Evolutionary conservation across 345 rosid species (phyloP).

Genomic region (Rhodamnia rubescens): DNA sequence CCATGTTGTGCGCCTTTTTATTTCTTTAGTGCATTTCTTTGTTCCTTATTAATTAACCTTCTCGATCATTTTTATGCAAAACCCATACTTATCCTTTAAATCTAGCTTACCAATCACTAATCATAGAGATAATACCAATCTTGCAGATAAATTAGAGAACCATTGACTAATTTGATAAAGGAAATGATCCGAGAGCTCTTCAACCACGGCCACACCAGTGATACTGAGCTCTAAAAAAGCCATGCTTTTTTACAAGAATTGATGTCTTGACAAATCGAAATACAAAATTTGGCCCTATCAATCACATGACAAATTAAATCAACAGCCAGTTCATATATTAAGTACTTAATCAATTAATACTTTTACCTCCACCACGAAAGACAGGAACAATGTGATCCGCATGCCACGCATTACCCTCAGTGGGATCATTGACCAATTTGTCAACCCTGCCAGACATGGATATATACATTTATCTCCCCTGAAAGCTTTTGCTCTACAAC

Average conservation of each 20-base stretch:
- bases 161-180: background rate
- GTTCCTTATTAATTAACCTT: background rate
- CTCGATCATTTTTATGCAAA: background rate
- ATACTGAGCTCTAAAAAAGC: background rate
- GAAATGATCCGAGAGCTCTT: background rate
- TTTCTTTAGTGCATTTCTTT: background rate
- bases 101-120: background rate
- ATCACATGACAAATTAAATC: background rate
- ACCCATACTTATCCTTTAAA: background rate
- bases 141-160: background rate
- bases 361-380: constrained; percentile 80
- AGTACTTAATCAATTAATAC: background rate
- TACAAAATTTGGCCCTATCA: background rate
- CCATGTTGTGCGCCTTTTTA: background rate
- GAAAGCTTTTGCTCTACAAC: background rate
- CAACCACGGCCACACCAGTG: background rate
- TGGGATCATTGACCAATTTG: constrained; percentile 65
- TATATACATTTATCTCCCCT: background rate
- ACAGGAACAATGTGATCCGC: constrained; percentile 93
- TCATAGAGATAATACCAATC: background rate
- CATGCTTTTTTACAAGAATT: background rate
- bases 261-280: background rate
- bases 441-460: constrained; percentile 41
- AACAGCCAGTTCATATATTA: background rate
- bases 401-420: constrained; percentile 90